A percentile compares a stretch with the other conserved stretches of the same genome.
Conservation (phyloP, 1,284 basidiomycete species). For the Trichosporon sp. region DNA sequence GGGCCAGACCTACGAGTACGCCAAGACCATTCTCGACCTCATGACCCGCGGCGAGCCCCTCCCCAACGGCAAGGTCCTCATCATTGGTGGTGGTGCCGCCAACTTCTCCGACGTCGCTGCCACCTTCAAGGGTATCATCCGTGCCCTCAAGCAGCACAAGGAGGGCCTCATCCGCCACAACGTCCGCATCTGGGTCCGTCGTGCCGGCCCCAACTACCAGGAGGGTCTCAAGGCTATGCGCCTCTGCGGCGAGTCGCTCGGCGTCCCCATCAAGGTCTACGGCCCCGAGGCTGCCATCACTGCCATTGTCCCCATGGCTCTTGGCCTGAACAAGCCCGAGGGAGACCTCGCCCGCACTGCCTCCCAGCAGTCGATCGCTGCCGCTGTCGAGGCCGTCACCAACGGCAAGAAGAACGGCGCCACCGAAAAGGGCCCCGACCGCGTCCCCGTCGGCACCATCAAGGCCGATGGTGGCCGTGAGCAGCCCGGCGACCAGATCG, state of each 20-base stretch:
- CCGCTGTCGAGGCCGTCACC: constrained; percentile 42
- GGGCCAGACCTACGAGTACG: constrained; percentile 98
- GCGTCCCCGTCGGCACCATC: constrained; percentile 67
- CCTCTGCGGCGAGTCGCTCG: constrained; percentile 93
- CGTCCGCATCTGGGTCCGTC: constrained; percentile 93
- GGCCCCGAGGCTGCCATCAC: constrained; percentile 99
- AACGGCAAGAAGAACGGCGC: constrained; percentile 33
- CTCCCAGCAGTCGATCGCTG: constrained; percentile 48
- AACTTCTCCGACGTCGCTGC: constrained; percentile 99
- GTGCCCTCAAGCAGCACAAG: constrained; percentile 93
- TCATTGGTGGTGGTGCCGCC: constrained; percentile 97
- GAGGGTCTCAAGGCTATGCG: constrained; percentile 99
- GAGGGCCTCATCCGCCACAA: constrained; percentile 77
- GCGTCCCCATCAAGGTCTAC: constrained; percentile 94
- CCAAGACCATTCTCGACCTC: constrained; percentile 97
- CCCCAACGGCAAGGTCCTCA: constrained; percentile 92
- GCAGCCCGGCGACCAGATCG: constrained; percentile 76
- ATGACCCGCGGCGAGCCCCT: constrained; percentile 87
- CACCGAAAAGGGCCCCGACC: constrained; percentile 39
- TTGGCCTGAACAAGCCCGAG: constrained; percentile 67
- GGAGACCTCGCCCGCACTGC: constrained; percentile 58
- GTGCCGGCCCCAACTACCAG: constrained; percentile 99
- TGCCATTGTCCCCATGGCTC: constrained; percentile 94
- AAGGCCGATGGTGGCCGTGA: constrained; percentile 71
- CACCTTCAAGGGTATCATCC: constrained; percentile 99